Base-by-base conservation (phyloP, 345 rosid species). In the Aethionema arabicum region DNA sequence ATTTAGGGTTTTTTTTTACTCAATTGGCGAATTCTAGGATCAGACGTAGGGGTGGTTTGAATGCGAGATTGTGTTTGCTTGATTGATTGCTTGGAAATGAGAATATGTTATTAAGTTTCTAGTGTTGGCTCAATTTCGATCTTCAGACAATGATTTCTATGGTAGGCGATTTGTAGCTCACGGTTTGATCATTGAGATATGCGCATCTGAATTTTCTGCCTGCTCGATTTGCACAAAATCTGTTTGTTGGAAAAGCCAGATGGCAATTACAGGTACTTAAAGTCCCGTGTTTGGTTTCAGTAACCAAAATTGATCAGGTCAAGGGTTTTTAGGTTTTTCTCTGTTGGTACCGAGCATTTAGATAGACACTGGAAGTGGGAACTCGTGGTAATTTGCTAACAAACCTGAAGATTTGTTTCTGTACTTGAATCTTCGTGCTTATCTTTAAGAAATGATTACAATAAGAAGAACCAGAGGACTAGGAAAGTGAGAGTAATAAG, bases 91-190 rank as follows among this genome's bases (percentile, higher is more conserved):
- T 49, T 56, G 69, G 41, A 30, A 35, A 21, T 21, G 58, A 27
- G 47, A 63, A 48, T 56, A 52, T 69, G 65, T 32, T 16, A n/a
- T 57, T 46, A 40, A 32, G 27, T 27, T 12, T 44, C 44, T 41
- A n/a, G 21, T 33, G 14, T 6, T 52, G 53, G 61, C 15, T 8
- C 52, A 52, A 50, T 5, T 39, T 50, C 13, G 8, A 15, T 49
- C 12, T 9, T 1, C 27, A 10, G 36, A 48, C 14, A 27, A 43
- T 42, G 27, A 36, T 58, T 11, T 58, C 39, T 8, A 56, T 47
- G 42, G 56, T 57, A 11, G 70, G 13, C 16, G 48, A 21, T 56
- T 56, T 39, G 46, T 29, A 59, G 66, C 59, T 52, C 66, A 59
- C 2, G 5, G 6, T 50, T 21, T n/a, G 45, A 41, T 50, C 12